Conservation (phyloP, 495 filamentous ascomycete genomes). For the Tuber brumale region DNA sequence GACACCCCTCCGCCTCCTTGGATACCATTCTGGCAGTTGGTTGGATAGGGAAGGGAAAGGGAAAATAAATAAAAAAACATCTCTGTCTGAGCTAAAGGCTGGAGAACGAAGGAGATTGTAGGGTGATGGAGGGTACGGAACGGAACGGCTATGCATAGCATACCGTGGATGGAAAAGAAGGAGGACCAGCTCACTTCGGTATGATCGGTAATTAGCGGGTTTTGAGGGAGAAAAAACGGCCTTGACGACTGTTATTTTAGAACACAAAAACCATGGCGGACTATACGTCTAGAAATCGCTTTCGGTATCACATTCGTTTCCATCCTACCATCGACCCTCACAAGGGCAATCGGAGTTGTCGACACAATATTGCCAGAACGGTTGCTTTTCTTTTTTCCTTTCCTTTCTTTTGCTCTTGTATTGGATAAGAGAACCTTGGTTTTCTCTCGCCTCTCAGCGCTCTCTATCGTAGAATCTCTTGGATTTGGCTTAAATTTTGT, state of each 20-base stretch:
- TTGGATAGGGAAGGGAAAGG: not conserved
- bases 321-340: not conserved
- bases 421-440: not conserved
- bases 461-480: not conserved
- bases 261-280: not conserved
- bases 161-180: not conserved
- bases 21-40: not conserved
- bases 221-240: not conserved
- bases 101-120: not conserved
- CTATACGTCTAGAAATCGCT: not conserved
- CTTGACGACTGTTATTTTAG: not conserved
- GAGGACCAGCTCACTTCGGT: not conserved
- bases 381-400: not conserved
- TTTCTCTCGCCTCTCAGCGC: not conserved
- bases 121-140: not conserved
- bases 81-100: not conserved
- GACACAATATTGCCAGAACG: not conserved
- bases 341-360: not conserved
- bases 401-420: not conserved
- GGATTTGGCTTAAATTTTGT: constrained; percentile 3
- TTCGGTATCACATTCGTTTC: not conserved
- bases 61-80: not conserved
- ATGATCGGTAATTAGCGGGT: not conserved
- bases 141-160: not conserved
- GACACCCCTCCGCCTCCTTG: not conserved